Base-by-base conservation (phyloP, 169 alveolate species). In the Plasmodium vivax region DNA sequence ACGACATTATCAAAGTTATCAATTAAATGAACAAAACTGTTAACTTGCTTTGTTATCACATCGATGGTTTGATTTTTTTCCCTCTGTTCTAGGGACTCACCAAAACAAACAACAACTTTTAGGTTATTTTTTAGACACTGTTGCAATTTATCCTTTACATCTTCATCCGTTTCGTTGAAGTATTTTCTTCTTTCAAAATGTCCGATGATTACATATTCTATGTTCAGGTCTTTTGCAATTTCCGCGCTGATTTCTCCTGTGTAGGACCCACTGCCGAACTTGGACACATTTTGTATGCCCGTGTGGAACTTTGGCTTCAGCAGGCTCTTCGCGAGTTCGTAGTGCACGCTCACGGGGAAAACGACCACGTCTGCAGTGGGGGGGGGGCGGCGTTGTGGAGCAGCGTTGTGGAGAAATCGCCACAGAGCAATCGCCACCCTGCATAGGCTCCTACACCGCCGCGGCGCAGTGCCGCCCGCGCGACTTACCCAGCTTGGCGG, bases 191-290 rank as follows among this genome's bases (percentile, higher is more conserved):
- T 98, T 95, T 99, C 99, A 27, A 99, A 98, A 96, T 99, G 99
- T 16, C 99, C 99, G 54, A 99, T 94, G 79, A 99, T 96, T 34
- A 98, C 97, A 99, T 99, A 99, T 56, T 97, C 95, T 41, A 99
- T 90, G 14, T 99, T 99, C 73, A 98, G 85, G 93, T 98, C 99
- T 77, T 95, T 95, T 16, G 99, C 96, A 96, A 98, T 98, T 56
- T 98, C 99, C 19, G 98, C 99, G 82, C 99, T 95, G 62, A 98
- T 84, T 95, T 99, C 99, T 16, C 99, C 99, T 23, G 99, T 99
- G 97, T 96, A 99, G 34, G 99, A 99, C 32, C 99, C 99, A 81
- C 95, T 96, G 73, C 98, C 99, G 80, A 98, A 97, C 93, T 96
- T 96, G 36, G 99, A 98, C 38, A 97, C 87, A 93, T 99, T 98